Evolutionary conservation across 169 alveolate species (phyloP).

Genomic region (Eimeria acervulina): DNA sequence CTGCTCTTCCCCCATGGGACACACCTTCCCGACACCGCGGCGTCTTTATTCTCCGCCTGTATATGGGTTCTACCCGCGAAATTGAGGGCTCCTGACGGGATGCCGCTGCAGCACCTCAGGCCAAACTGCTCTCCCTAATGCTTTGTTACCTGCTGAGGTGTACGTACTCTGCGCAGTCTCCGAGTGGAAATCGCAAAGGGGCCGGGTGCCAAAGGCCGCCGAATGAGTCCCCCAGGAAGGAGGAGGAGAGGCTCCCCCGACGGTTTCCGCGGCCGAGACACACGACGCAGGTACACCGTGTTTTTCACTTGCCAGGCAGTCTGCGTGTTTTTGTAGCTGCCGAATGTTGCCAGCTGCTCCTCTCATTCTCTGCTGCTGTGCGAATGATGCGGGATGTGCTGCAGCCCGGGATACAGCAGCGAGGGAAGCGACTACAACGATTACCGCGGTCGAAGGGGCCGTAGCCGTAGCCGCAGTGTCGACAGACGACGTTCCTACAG

Average conservation of each 20-base stretch:
- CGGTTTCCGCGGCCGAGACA: conserved; percentile 59
- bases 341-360: background rate
- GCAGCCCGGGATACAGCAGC: conserved; percentile 75
- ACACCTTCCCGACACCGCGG: background rate
- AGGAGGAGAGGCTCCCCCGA: conserved; percentile 65
- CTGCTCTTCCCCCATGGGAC: background rate
- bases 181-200: conserved; percentile 74
- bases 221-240: conserved; percentile 46
- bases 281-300: conserved; percentile 27
- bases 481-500: conserved; percentile 68
- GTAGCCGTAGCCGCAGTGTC: conserved; percentile 70
- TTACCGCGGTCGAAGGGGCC: conserved; percentile 71
- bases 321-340: background rate
- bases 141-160: background rate
- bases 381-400: background rate
- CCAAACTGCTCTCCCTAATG: background rate
- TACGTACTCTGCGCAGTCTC: conserved; percentile 42
- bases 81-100: background rate
- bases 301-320: background rate
- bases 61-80: background rate
- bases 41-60: background rate
- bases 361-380: background rate
- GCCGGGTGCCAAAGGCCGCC: conserved; percentile 63
- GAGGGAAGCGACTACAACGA: conserved; percentile 76
- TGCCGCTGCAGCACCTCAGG: background rate